Evolutionary conservation across 176 grass and related monocot species (phyloP).

Genomic region (Poa annua): DNA sequence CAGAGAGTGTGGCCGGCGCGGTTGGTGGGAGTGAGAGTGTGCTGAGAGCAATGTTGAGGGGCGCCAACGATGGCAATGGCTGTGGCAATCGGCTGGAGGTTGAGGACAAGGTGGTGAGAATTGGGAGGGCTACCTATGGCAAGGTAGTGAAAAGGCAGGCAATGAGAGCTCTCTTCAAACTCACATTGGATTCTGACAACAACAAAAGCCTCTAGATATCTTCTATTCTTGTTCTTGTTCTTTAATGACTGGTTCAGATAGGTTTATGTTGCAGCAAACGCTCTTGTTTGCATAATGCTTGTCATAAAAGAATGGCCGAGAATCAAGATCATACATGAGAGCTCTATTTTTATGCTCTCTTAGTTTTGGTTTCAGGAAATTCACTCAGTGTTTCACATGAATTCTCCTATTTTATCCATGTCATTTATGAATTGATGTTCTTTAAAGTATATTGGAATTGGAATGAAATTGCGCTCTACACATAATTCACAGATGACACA

Average conservation of each 20-base stretch:
- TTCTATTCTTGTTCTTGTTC: background rate
- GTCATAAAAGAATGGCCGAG: background rate
- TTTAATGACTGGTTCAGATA: background rate
- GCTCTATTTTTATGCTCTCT: slow-evolving; percentile 48
- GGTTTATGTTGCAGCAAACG: slow-evolving; percentile 35
- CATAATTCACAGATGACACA: background rate
- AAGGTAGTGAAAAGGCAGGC: slow-evolving; percentile 85
- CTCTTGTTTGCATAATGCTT: slow-evolving; percentile 40
- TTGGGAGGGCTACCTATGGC: slow-evolving; percentile 79
- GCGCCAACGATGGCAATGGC: slow-evolving; percentile 47
- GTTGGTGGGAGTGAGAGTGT: slow-evolving; percentile 66
- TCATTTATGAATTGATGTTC: background rate
- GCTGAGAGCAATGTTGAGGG: slow-evolving; percentile 58
- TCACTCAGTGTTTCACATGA: slow-evolving; percentile 24
- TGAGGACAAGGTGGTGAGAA: slow-evolving; percentile 75
- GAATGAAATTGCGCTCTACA: background rate
- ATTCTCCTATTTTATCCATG: slow-evolving; percentile 26
- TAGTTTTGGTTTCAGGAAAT: slow-evolving; percentile 34
- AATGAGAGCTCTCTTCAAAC: slow-evolving; percentile 67
- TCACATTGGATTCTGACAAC: slow-evolving; percentile 37
- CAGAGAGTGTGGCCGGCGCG: slow-evolving; percentile 49
- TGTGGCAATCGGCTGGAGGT: slow-evolving; percentile 56
- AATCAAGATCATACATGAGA: slow-evolving; percentile 30
- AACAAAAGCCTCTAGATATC: slow-evolving; percentile 40
- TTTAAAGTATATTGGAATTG: background rate